Base-by-base conservation (phyloP, 2,329 filamentous ascomycete species). In the Talaromyces albobiverticillius region DNA sequence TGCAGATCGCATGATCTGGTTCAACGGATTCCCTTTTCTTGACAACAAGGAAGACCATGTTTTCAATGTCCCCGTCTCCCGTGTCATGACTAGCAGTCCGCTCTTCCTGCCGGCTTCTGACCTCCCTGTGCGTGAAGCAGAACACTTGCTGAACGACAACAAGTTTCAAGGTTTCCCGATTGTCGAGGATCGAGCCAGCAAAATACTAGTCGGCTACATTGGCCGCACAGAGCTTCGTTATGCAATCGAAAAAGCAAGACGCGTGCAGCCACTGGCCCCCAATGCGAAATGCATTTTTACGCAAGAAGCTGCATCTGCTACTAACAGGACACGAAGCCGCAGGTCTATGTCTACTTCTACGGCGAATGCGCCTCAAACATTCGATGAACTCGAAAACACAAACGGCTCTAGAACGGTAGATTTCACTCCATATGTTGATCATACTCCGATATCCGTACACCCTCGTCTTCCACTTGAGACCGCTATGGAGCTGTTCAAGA, bases 21-120 rank as follows among this genome's bases (percentile, higher is more conserved):
- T 96, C 75, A 97, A 90, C 63, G 94, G 94, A 1, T 96, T 96
- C 65, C 94, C 94, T 0, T 99, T 95, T 73, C 80, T 99, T 2
- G 94, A 99, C 74, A 95, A 89, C 71, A 99, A 99, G 68, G 93
- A 97, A 71, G 94, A 97, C 54, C 92, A 96, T 72, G 92, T 92
- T 51, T 96, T 97, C 71, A 93, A 92, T 45, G 92, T 97, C 0
- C 88, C 94, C 0, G 94, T 97, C 9, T 94, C 90, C 0, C 84
- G 89, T 59, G 90, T 89, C 59, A 96, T 97, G 92, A 92, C 86
- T 1, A 82, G 82, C 2, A 83, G 89, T 49, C 81, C 92, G 0
- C 83, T 89, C 2, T 83, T 85, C 0, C 79, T 99, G 7, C 88
- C 90, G 0, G 82, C 86, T 0, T 82, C 81, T 1, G 92, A 90